Conservation (phyloP, 2,329 filamentous ascomycete species). For the Dactylellina parvicollis region DNA sequence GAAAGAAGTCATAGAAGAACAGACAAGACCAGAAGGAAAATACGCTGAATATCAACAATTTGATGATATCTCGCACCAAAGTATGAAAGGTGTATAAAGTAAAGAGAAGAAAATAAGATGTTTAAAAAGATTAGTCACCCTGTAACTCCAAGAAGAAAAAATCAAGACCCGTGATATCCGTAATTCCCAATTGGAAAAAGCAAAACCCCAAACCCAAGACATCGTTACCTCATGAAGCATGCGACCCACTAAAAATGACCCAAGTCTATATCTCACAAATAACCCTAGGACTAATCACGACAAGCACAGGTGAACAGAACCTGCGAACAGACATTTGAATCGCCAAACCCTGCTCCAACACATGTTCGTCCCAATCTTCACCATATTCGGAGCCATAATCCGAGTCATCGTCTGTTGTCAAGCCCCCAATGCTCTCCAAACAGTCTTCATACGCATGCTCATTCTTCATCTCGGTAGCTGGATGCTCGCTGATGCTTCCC, state of each 20-base stretch:
- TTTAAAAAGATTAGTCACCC: slow-evolving; percentile 3
- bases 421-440: slow-evolving; percentile 38
- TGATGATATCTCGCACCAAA: too few species aligned
- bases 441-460: slow-evolving; percentile 49
- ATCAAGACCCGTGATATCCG: slow-evolving; percentile 8
- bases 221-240: slow-evolving; percentile 39
- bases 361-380: slow-evolving; percentile 41
- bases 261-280: slow-evolving; percentile 31
- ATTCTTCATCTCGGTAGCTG: slow-evolving; percentile 15
- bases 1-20: too few species aligned
- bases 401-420: slow-evolving; percentile 50
- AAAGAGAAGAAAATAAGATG: background rate
- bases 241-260: background rate
- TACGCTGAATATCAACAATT: too few species aligned
- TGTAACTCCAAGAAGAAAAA: slow-evolving; percentile 6
- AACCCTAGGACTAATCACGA: slow-evolving; percentile 34
- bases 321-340: slow-evolving; percentile 43
- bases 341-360: slow-evolving; percentile 40
- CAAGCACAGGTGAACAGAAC: slow-evolving; percentile 19
- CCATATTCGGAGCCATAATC: slow-evolving; percentile 42
- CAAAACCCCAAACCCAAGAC: background rate
- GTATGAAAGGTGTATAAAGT: background rate
- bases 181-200: background rate
- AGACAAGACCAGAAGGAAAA: too few species aligned
- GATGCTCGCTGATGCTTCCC: slow-evolving; percentile 25